Conservation (phyloP, 805 yeast genomes). For the Lipomyces sp. region DNA sequence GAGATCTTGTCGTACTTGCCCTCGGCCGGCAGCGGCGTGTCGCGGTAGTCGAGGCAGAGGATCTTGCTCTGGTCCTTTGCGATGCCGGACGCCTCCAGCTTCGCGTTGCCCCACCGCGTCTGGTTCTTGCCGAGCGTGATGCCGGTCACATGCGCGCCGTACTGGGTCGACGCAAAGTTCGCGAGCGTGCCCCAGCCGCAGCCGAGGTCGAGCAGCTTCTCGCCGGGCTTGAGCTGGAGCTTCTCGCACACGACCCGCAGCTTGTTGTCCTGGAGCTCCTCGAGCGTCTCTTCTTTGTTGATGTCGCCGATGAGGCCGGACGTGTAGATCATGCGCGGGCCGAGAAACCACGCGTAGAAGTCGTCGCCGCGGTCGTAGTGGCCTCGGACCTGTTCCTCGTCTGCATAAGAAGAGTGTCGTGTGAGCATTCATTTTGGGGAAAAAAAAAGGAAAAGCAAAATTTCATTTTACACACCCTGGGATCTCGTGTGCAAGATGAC, state of each 20-base stretch:
- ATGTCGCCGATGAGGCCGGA: slow-evolving; percentile 79
- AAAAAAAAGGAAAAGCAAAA: background rate
- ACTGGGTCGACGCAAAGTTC: slow-evolving; percentile 72
- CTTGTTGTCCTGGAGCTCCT: slow-evolving; percentile 80
- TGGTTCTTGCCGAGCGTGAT: slow-evolving; percentile 86
- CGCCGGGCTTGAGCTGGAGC: slow-evolving; percentile 69
- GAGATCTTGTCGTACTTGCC: slow-evolving; percentile 78
- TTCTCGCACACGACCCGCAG: slow-evolving; percentile 83
- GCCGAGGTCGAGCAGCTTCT: slow-evolving; percentile 76
- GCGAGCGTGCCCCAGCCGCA: slow-evolving; percentile 98
- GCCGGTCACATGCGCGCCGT: slow-evolving; percentile 86
- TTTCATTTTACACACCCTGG: slow-evolving; percentile 42
- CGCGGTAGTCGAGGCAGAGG: slow-evolving; percentile 85
- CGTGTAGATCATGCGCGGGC: slow-evolving; percentile 92
- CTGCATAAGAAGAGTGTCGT: slow-evolving; percentile 35
- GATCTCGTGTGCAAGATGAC: slow-evolving; percentile 87
- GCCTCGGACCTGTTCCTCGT: slow-evolving; percentile 93
- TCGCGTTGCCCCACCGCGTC: slow-evolving; percentile 80
- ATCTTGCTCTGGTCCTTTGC: slow-evolving; percentile 66
- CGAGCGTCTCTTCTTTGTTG: slow-evolving; percentile 63
- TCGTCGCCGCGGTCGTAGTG: slow-evolving; percentile 97
- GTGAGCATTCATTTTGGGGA: background rate
- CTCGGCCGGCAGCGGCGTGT: slow-evolving; percentile 68
- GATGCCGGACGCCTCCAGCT: slow-evolving; percentile 66
- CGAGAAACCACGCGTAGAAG: slow-evolving; percentile 89